Percentiles rank a stretch among this genome's conserved stretches.
Evolutionary conservation across 352 stramenopile genomes (phyloP).

Genomic region (Pythium oligandrum): DNA sequence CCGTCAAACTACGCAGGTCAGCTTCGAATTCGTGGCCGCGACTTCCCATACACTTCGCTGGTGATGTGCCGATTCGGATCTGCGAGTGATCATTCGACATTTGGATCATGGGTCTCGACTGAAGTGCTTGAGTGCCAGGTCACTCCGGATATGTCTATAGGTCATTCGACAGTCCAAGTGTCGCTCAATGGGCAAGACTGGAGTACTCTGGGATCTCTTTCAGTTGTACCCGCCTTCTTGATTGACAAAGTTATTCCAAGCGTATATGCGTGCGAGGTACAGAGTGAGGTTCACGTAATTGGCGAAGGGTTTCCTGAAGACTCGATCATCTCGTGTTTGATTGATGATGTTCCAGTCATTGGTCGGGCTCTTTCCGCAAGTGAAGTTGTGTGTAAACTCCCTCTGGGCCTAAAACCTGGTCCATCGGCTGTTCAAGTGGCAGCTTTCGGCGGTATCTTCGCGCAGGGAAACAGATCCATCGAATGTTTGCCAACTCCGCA

Average conservation of each 20-base stretch:
- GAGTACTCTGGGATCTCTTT: background rate
- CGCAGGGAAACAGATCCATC: background rate
- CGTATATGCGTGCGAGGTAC: background rate
- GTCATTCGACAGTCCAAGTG: background rate
- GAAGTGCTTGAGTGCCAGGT: background rate
- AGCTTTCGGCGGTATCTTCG: background rate
- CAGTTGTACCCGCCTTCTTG: background rate
- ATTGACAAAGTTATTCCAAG: background rate
- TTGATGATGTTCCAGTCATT: background rate
- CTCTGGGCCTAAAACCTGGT: too few relatives aligned
- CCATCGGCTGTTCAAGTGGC: too few relatives aligned
- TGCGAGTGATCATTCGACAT: background rate
- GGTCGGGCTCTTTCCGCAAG: background rate
- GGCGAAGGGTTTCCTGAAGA: background rate
- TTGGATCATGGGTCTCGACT: background rate
- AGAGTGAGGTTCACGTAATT: background rate
- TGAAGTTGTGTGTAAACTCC: too few relatives aligned
- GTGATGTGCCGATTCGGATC: background rate
- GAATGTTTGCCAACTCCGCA: background rate
- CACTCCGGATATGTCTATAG: background rate
- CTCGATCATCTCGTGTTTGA: background rate
- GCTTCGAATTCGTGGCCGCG: background rate
- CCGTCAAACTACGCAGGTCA: background rate
- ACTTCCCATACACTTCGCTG: background rate
- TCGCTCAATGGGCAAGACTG: background rate